phyloP scores from a whole-genome alignment of 73 alveolate species.

The Paraurostyla sp. region DNA sequence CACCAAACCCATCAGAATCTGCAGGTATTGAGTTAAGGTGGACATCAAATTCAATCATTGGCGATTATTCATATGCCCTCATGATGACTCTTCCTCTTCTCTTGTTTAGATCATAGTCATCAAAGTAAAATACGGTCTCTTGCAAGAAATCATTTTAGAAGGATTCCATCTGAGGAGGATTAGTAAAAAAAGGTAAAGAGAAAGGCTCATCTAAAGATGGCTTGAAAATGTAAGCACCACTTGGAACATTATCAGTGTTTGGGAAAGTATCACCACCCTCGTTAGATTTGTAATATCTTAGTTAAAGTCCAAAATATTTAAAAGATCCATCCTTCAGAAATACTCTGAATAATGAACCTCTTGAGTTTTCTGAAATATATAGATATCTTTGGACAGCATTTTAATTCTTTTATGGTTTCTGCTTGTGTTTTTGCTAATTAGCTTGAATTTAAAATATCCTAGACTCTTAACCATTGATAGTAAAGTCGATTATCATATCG shows the following conservation, averaged over 20 bases:
- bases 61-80: slow-evolving; percentile 16
- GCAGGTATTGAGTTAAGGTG: not conserved
- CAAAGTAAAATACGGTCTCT: slow-evolving; percentile 46
- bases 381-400: not conserved
- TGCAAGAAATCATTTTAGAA: not conserved
- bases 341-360: not conserved
- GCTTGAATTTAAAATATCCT: not conserved
- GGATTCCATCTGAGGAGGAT: not conserved
- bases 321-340: not conserved
- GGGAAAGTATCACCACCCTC: not conserved
- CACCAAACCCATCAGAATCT: not conserved
- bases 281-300: slow-evolving; percentile 16
- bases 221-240: slow-evolving; percentile 41
- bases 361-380: not conserved
- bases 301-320: not conserved
- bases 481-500: not conserved
- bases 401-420: not conserved
- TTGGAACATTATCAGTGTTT: not conserved
- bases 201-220: not conserved
- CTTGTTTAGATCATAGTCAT: not conserved
- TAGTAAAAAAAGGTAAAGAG: not conserved
- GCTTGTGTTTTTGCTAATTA: not conserved
- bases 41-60: slow-evolving; percentile 3
- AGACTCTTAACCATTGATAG: not conserved
- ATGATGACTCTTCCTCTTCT: not conserved